Base-by-base conservation (phyloP, 805 yeast genomes). In the Starmerella riodocensis region DNA sequence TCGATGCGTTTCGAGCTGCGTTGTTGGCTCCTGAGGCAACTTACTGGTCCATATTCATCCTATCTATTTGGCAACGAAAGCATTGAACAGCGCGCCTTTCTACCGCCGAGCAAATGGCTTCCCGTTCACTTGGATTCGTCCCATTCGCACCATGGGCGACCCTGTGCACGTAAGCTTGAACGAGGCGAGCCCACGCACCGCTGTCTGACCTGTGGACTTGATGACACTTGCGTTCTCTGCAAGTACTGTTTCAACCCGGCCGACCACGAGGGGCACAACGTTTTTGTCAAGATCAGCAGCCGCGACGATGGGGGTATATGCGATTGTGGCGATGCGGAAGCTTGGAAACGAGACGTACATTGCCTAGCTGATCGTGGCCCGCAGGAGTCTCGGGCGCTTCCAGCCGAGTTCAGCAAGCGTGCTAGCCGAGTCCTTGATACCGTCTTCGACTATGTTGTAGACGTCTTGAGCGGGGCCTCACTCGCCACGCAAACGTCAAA, bases 321-420 rank as follows among this genome's bases (percentile, higher is more conserved):
- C 56, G 94, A 83, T 53, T 83, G 94, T 57, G 94, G 94, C 4
- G 94, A 84, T 52, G 72, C 75, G 0, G 93, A 81, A 53, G 93
- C 93, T 0, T 84, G 93, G 85, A 68, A 64, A 4, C 57, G 57
- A 13, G 58, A 65, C 1, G 61, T 74, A 31, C 52, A 61, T 12
- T 83, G 94, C 55, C 63, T 64, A 16, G 54, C 66, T 34, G 59
- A 57, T 29, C 43, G 48, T 11, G 44, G 47, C 6, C 52, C 54
- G 32, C 54, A 54, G 3, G 53, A 48, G 5, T 44, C 53, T 2
- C 37, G 39, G 13, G 52, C 50, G 7, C 44, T 77, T 9, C 74
- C 81, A 0, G 55, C 51, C 1, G 73, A 65, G 11, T 57, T 77
- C 7, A 62, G 76, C 11, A 84, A 77, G 52, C 74, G 78, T 1